phyloP scores from a whole-genome alignment of 2,329 filamentous ascomycete genomes.

The Colletotrichum simmondsii region DNA sequence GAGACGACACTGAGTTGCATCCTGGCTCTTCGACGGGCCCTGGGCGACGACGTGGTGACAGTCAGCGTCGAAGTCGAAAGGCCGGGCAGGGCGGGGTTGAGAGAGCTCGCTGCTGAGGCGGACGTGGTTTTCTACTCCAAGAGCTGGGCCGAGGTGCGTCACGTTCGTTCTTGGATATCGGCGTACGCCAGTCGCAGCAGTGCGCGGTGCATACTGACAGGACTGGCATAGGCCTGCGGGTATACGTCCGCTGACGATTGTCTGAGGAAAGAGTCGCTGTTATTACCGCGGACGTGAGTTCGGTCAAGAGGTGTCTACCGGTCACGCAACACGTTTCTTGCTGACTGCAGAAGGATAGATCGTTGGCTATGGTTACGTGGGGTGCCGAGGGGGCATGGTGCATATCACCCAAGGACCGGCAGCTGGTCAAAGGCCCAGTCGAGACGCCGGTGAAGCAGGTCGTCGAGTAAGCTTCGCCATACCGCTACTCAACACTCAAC shows the following conservation, averaged over 20 bases:
- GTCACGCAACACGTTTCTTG: slow-evolving; percentile 1
- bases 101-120: slow-evolving; percentile 68
- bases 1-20: slow-evolving; percentile 71
- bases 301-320: slow-evolving; percentile 4
- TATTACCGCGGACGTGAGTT: slow-evolving; percentile 56
- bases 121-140: slow-evolving; percentile 81
- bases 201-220: slow-evolving; percentile 5
- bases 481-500: not conserved
- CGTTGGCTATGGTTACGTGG: slow-evolving; percentile 68
- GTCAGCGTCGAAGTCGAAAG: slow-evolving; percentile 82
- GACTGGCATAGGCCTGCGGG: slow-evolving; percentile 41
- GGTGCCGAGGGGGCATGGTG: slow-evolving; percentile 59
- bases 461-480: slow-evolving; percentile 64
- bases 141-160: slow-evolving; percentile 74
- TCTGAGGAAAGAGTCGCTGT: slow-evolving; percentile 55
- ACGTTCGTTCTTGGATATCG: not conserved
- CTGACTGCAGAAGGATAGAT: slow-evolving; percentile 43
- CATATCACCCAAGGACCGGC: slow-evolving; percentile 49
- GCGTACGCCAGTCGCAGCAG: not conserved
- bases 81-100: slow-evolving; percentile 69
- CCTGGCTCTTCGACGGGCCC: slow-evolving; percentile 56
- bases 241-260: slow-evolving; percentile 60
- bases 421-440: slow-evolving; percentile 55
- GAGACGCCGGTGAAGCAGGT: slow-evolving; percentile 52
- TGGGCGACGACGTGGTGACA: slow-evolving; percentile 23